phyloP scores from a whole-genome alignment of 768 basidiomycete genomes.

The Lactifluus subvellereus region DNA sequence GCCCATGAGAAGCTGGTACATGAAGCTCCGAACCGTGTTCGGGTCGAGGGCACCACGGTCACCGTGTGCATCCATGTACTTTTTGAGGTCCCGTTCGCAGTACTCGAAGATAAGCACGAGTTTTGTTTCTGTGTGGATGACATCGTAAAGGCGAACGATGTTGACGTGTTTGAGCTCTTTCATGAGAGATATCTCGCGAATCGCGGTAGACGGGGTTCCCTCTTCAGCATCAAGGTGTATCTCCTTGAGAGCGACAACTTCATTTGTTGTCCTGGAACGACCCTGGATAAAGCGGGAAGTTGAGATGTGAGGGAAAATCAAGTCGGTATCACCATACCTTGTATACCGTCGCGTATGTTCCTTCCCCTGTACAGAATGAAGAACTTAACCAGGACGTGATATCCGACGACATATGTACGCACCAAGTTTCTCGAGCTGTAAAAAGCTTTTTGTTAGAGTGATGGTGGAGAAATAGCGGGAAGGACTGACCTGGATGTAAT shows the following conservation, averaged over 20 bases:
- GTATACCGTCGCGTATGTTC: slow-evolving; percentile 96
- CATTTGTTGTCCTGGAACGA: slow-evolving; percentile 94
- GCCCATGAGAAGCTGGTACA: slow-evolving; percentile 95
- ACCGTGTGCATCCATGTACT: slow-evolving; percentile 98
- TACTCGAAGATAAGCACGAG: slow-evolving; percentile 98
- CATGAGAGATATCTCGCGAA: slow-evolving; percentile 98
- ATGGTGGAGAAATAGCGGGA: not conserved
- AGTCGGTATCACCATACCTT: slow-evolving; percentile 50
- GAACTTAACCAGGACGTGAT: not conserved
- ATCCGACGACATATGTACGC: slow-evolving; percentile 17
- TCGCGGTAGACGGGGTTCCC: slow-evolving; percentile 97
- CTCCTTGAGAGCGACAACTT: slow-evolving; percentile 97
- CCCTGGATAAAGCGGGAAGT: slow-evolving; percentile 46
- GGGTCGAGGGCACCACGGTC: slow-evolving; percentile 92
- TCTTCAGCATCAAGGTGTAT: slow-evolving; percentile 99
- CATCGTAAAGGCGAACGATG: slow-evolving; percentile 96
- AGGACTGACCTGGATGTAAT: slow-evolving; percentile 50
- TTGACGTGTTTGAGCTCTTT: slow-evolving; percentile 99
- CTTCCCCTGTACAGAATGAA: slow-evolving; percentile 52
- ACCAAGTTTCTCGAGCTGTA: slow-evolving; percentile 85
- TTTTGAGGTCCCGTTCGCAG: slow-evolving; percentile 97
- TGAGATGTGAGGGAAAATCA: slow-evolving; percentile 8
- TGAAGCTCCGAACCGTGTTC: slow-evolving; percentile 86
- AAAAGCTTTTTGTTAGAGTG: slow-evolving; percentile 11
- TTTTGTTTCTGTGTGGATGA: slow-evolving; percentile 98